Evolutionary conservation across 305 asterid genomes (phyloP).

Genomic region (Fraxinus dipetala): DNA sequence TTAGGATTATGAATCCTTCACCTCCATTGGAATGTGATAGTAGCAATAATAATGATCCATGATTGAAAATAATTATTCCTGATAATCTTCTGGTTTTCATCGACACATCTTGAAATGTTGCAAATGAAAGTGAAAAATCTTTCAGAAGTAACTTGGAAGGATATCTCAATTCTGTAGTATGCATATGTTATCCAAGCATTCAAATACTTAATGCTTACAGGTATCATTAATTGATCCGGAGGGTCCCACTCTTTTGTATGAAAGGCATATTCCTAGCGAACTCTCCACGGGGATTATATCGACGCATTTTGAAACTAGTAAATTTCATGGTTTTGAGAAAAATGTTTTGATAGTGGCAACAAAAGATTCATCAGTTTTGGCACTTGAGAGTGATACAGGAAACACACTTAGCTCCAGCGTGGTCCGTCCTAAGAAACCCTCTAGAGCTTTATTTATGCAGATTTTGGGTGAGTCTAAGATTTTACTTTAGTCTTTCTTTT

Average conservation of each 20-base stretch:
- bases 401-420: conserved; percentile 52
- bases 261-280: conserved; percentile 71
- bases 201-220: conserved; percentile 34
- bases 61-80: not conserved
- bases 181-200: not conserved
- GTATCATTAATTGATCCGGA: conserved; percentile 62
- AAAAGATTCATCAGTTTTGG: conserved; percentile 72
- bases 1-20: not conserved
- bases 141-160: not conserved
- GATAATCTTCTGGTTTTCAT: not conserved
- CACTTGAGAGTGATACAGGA: conserved; percentile 79
- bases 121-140: not conserved
- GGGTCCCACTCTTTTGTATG: conserved; percentile 58
- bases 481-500: conserved; percentile 4
- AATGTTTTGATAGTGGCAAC: conserved; percentile 66
- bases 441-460: conserved; percentile 65
- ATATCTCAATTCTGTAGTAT: not conserved
- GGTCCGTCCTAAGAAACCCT: conserved; percentile 75
- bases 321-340: conserved; percentile 85
- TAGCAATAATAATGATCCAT: not conserved
- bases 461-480: conserved; percentile 52
- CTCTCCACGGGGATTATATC: conserved; percentile 68
- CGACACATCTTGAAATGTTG: not conserved
- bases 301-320: conserved; percentile 65
- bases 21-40: not conserved